phyloP scores from a whole-genome alignment of 495 filamentous ascomycete species.

The Lophiotrema nucula region DNA sequence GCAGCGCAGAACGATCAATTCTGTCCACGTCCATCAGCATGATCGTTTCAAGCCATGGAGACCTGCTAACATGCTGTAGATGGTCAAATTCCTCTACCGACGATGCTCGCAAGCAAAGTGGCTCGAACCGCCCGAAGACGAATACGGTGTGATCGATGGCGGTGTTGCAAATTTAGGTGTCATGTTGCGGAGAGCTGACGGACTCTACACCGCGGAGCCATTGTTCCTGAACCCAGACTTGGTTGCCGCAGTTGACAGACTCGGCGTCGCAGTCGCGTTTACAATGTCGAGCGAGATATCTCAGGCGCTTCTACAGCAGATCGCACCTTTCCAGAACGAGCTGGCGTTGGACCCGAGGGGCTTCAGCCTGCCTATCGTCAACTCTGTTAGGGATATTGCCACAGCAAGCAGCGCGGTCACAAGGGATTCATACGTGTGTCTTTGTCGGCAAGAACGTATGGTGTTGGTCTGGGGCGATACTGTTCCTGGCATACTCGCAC shows the following conservation, averaged over 20 bases:
- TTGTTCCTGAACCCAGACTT: slow-evolving; percentile 33
- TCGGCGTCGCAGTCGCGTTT: slow-evolving; percentile 40
- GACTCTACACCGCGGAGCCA: slow-evolving; percentile 31
- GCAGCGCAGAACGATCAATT: too few relatives aligned
- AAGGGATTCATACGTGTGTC: slow-evolving; percentile 36
- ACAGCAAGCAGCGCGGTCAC: slow-evolving; percentile 29
- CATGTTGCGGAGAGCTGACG: slow-evolving; percentile 24
- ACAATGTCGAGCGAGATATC: slow-evolving; percentile 45
- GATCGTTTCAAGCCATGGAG: too few relatives aligned
- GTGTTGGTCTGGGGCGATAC: slow-evolving; percentile 46
- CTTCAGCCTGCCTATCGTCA: slow-evolving; percentile 39
- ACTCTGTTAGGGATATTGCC: slow-evolving; percentile 36
- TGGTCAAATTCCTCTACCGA: slow-evolving; percentile 30
- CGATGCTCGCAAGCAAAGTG: slow-evolving; percentile 31
- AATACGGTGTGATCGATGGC: slow-evolving; percentile 28
- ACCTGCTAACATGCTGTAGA: too few relatives aligned
- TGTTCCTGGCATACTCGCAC: slow-evolving; percentile 40
- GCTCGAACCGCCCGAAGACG: slow-evolving; percentile 30
- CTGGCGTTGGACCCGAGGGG: slow-evolving; percentile 38
- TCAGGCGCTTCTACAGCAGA: slow-evolving; percentile 35
- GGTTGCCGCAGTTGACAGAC: slow-evolving; percentile 31
- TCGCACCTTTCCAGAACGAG: slow-evolving; percentile 42
- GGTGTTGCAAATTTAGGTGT: slow-evolving; percentile 27
- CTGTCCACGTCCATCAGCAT: too few relatives aligned
- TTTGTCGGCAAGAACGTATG: slow-evolving; percentile 41